These are phyloP conservation scores for Yarrowia phangngaensis DNA, from an alignment of 805 yeast species.

Conservation along the genomic window DNA sequence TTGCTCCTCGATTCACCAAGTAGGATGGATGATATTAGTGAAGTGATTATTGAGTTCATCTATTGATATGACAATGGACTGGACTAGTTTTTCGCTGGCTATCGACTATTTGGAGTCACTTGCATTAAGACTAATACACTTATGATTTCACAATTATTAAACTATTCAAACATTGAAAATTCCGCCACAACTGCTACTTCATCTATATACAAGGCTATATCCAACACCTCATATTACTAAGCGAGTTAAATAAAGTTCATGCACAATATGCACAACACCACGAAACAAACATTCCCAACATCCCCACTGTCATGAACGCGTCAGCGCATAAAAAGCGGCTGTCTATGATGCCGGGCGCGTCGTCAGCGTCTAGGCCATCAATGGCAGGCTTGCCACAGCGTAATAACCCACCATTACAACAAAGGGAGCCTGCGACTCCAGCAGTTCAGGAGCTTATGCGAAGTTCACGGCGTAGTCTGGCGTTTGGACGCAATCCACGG, in stretches of 20 bases:
- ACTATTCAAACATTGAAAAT: too few relatives aligned
- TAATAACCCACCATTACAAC: constrained; percentile 23
- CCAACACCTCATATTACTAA: too few relatives aligned
- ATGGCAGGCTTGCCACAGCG: constrained; percentile 23
- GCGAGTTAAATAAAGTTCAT: constrained; percentile 3
- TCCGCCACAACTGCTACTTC: too few relatives aligned
- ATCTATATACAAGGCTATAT: too few relatives aligned
- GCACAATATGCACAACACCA: constrained; percentile 24
- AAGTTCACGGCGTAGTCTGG: constrained; percentile 20
- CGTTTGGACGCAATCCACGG: constrained; percentile 8
- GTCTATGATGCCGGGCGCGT: constrained; percentile 27
- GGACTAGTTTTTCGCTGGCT: too few relatives aligned
- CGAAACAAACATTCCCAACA: constrained; percentile 17
- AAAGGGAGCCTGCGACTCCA: constrained; percentile 15
- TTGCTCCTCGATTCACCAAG: too few relatives aligned
- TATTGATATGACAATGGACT: too few relatives aligned
- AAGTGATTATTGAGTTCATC: too few relatives aligned
- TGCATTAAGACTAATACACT: too few relatives aligned
- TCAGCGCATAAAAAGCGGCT: constrained; percentile 25
- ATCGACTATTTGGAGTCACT: too few relatives aligned
- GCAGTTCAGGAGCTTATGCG: constrained; percentile 16
- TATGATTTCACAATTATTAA: too few relatives aligned
- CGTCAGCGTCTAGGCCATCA: constrained; percentile 21
- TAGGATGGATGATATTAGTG: too few relatives aligned
- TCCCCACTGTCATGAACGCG: constrained; percentile 6